Evolutionary conservation across 805 yeast genomes (phyloP).

Genomic region (Vanderwaltozyma polyspora): DNA sequence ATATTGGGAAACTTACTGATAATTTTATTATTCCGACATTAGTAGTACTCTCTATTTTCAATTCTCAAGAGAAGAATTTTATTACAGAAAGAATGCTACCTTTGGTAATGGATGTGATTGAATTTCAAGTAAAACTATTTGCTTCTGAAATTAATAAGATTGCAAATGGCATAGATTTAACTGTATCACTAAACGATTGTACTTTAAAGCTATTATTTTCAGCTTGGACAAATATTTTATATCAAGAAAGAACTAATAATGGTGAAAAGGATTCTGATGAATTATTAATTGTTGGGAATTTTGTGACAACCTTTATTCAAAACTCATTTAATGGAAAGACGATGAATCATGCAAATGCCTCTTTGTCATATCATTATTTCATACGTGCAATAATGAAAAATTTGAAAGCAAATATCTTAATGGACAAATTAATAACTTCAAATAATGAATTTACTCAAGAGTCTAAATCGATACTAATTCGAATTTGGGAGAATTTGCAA

Average conservation of each 20-base stretch:
- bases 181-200: neutral
- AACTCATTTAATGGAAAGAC: neutral
- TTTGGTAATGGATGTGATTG: slow-evolving; percentile 1
- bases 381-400: neutral
- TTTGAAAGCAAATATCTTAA: slow-evolving; percentile 1
- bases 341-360: neutral
- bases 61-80: neutral
- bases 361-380: neutral
- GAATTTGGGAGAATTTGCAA: slow-evolving; percentile 2
- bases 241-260: neutral
- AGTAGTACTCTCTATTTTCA: neutral
- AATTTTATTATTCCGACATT: slow-evolving; percentile 1
- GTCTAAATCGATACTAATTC: neutral
- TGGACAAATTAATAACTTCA: slow-evolving; percentile 2
- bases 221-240: slow-evolving; percentile 1
- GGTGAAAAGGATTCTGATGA: neutral
- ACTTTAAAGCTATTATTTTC: neutral
- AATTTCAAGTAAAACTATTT: slow-evolving; percentile 1
- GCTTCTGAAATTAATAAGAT: neutral
- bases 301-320: neutral
- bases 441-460: neutral
- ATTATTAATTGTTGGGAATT: too few relatives aligned
- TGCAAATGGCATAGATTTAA: neutral
- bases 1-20: slow-evolving; percentile 1
- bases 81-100: neutral